These are phyloP conservation scores for Fraxinus xanthoxyloides DNA, from an alignment of 305 asterid genomes.

Conservation along the genomic window DNA sequence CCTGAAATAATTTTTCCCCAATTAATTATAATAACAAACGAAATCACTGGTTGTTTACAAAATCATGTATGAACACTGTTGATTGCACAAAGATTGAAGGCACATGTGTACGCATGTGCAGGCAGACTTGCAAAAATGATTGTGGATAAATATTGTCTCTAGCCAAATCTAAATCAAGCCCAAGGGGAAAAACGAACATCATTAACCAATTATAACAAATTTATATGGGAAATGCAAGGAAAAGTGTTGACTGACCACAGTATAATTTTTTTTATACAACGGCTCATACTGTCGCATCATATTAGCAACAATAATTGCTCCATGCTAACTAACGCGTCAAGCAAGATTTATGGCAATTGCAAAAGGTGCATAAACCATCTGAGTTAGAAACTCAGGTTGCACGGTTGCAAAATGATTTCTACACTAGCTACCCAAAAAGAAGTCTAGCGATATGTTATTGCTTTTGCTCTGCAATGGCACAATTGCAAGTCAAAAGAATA, in stretches of 20 bases:
- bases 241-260: not conserved
- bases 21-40: conserved; percentile 9
- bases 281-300: not conserved
- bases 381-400: not conserved
- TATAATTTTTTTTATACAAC: not conserved
- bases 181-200: not conserved
- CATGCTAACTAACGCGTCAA: not conserved
- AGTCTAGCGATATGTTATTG: not conserved
- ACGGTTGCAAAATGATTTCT: not conserved
- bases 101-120: not conserved
- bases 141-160: not conserved
- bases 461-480: not conserved
- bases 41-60: not conserved
- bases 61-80: not conserved
- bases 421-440: not conserved
- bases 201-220: not conserved
- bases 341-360: not conserved
- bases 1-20: conserved; percentile 46
- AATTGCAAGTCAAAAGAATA: not conserved
- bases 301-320: not conserved
- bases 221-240: not conserved
- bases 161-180: not conserved
- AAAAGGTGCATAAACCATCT: not conserved
- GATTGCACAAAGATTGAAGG: not conserved
- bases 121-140: not conserved